Base-by-base conservation (phyloP, 2,329 filamentous ascomycete genomes). In the Exophiala mesophila region DNA sequence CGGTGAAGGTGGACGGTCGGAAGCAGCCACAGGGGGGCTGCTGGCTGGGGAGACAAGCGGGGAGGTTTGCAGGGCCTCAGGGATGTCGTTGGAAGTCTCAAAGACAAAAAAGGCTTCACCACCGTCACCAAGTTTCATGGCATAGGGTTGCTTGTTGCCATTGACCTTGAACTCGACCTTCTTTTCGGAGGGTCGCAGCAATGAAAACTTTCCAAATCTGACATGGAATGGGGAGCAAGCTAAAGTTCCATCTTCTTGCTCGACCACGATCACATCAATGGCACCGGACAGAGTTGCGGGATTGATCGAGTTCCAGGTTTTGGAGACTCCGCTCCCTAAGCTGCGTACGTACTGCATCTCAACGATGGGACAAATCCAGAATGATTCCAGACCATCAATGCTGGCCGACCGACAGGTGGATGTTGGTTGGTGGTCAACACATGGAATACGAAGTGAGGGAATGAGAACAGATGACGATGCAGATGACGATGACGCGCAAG, bases 251-350 rank as follows among this genome's bases (percentile, higher is more conserved):
- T 98, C 92, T 62, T 90, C 87, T 56, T 94, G 88, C 67, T 98
- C 88, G 45, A 98, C 88, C 41, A 98, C 90, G 55, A 98, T 95
- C 56, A 97, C 90, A 74, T 98, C 92, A 69, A 98, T 97, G 60
- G 92, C 92, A 60, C 92, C 92, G 69, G 88, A 95, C 44, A 98
- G 78, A 9, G 92, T 98, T 32, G 92, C 88, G 37, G 92, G 92
- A 66, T 98, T 98, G 74, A 98, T 94, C 18, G 89, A 96, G 68
- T 98, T 98, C 92, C 92, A 98, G 65, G 92, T 90, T 70, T 92
- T 96, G 57, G 89, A 94, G 58, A 98, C 90, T 39, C 88, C 94
- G 63, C 89, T 89, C 66, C 88, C 92, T 58, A 97, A 79, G 61
- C 89, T 94, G 56, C 92, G 80, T 56, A 97, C 89, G 85, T 97